Evolutionary conservation across 1,284 basidiomycete genomes (phyloP), one percentile per base, ranked within the genome.

Genomic region (Dichomitus squalens): DNA sequence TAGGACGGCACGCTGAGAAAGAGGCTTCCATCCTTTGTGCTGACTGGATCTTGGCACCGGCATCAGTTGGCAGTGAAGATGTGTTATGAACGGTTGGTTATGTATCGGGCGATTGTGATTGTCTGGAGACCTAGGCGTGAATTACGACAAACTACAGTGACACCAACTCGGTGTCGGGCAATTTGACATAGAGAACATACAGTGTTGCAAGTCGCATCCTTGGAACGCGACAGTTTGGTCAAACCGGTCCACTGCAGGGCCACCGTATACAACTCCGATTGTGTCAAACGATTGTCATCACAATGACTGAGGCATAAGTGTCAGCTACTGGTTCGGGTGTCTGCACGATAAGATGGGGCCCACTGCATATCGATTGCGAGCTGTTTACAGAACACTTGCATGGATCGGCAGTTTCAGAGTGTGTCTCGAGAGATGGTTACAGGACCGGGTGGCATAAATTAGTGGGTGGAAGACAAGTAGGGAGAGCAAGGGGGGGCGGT

Each of bases 401-500:
- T 31, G 21, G 7, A 12, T 20, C 27, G 11, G n/a, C 11, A 25
- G 39, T 12, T 9, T 12, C 27, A 38, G 16, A 40, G 49, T n/a
- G 36, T 36, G 40, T 27, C 7, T 11, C 29, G 16, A 33, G 55
- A 48, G 23, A 23, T 27, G 36, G 31, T 33, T 33, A 29, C 7
- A 47, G 18, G 44, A 29, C 29, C 12, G n/a, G 18, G 44, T 21
- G 44, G 44, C 9, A 50, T 25, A 43, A 11, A 50, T 35, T 36
- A 5, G 41, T 49, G 48, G 40, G 41, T 40, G 23, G 29, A 31
- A 50, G 52, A 21, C 25, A 44, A 31, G 44, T 25, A 29, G 21
- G 40, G 23, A 51, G 25, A 16, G 57, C 49, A 59, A 55, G 54
- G 58, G 55, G 54, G 50, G 61, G 59, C 53, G 56, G 54, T 21